phyloP scores from a whole-genome alignment of 257 asterid species.

The Solanum pennellii region DNA sequence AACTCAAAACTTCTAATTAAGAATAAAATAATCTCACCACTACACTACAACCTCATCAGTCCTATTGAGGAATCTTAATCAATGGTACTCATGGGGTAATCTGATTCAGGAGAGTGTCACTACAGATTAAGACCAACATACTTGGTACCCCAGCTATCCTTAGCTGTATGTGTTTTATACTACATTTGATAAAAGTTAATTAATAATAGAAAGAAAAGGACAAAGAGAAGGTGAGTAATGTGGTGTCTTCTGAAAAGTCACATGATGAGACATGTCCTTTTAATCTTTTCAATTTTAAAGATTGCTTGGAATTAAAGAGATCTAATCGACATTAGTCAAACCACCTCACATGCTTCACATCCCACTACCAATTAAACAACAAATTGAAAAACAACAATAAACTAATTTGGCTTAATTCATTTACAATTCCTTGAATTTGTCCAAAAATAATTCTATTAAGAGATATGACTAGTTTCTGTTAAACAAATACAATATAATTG shows the following conservation, averaged over 20 bases:
- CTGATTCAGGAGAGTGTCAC: not conserved
- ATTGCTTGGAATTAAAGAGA: constrained; percentile 1
- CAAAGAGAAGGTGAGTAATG: constrained; percentile 5
- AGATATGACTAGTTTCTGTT: not conserved
- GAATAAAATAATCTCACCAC: too few relatives aligned
- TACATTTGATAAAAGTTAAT: not conserved
- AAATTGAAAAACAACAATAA: not conserved
- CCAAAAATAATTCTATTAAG: not conserved
- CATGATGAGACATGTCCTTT: constrained; percentile 18
- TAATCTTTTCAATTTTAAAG: constrained; percentile 1
- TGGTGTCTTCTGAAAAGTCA: constrained; percentile 11
- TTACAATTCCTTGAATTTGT: not conserved
- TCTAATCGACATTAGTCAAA: constrained; percentile 7
- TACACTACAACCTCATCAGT: too few relatives aligned
- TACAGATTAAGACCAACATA: not conserved
- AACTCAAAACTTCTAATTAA: too few relatives aligned
- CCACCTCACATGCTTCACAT: constrained; percentile 15
- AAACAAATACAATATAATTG: not conserved
- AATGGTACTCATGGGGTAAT: not conserved
- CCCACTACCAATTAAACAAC: not conserved
- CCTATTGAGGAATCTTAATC: not conserved
- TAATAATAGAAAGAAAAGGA: not conserved
- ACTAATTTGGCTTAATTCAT: not conserved
- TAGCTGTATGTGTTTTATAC: constrained; percentile 10
- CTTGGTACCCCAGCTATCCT: constrained; percentile 5